phyloP scores from a whole-genome alignment of 108 stramenopile genomes.

The Mediolabrus comicus region DNA sequence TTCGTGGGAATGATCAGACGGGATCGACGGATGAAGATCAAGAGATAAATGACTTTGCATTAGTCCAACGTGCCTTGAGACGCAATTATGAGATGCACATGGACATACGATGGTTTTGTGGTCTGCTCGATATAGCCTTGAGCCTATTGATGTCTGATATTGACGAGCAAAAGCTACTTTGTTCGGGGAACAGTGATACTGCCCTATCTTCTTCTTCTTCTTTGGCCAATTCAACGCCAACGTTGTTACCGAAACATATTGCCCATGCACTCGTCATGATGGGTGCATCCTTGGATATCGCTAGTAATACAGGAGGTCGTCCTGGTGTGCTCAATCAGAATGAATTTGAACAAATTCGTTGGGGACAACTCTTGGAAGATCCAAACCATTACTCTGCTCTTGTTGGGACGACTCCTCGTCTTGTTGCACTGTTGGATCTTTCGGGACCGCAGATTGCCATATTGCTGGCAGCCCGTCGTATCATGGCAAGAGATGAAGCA shows the following conservation, averaged over 20 bases:
- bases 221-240: too few relatives aligned
- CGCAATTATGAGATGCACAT: conserved; percentile 53
- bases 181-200: conserved; percentile 35
- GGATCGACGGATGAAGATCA: background rate
- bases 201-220: too few relatives aligned
- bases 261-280: conserved; percentile 61
- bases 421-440: conserved; percentile 73
- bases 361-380: conserved; percentile 31
- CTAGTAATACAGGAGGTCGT: conserved; percentile 1
- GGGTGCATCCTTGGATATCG: conserved; percentile 54
- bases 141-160: conserved; percentile 33
- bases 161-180: conserved; percentile 26
- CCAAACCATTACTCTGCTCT: conserved; percentile 30
- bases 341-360: conserved; percentile 24
- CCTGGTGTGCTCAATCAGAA: conserved; percentile 25
- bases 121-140: conserved; percentile 63
- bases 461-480: conserved; percentile 68
- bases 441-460: conserved; percentile 72
- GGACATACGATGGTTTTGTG: conserved; percentile 80
- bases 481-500: conserved; percentile 56
- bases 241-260: conserved; percentile 47
- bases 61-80: conserved; percentile 41
- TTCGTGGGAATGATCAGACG: conserved; percentile 7
- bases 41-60: conserved; percentile 25
- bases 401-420: conserved; percentile 48